These are phyloP conservation scores for Laetiporus sulphureus DNA, from an alignment of 1,284 basidiomycete species.

Conservation along the genomic window DNA sequence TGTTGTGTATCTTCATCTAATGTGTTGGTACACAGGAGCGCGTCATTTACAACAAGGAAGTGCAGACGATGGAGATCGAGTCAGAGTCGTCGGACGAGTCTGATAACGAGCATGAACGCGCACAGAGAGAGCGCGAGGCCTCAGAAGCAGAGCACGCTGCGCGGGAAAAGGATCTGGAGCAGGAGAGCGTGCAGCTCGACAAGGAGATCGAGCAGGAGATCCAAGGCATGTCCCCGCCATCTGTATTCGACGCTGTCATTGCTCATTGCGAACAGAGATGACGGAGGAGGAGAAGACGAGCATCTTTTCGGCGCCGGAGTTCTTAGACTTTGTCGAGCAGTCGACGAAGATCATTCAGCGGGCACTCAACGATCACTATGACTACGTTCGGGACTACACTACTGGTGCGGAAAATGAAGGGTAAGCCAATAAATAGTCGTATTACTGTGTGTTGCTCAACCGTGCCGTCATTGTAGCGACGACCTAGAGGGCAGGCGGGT, in stretches of 20 bases:
- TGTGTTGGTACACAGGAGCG: slow-evolving; percentile 46
- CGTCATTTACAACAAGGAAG: slow-evolving; percentile 92
- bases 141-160: slow-evolving; percentile 61
- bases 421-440: slow-evolving; percentile 41
- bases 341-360: slow-evolving; percentile 95
- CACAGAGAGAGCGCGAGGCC: slow-evolving; percentile 56
- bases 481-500: slow-evolving; percentile 85
- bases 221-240: slow-evolving; percentile 42
- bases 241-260: no score
- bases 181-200: slow-evolving; percentile 73
- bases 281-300: slow-evolving; percentile 78
- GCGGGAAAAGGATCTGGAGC: slow-evolving; percentile 75
- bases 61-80: slow-evolving; percentile 77
- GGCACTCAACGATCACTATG: slow-evolving; percentile 94
- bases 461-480: slow-evolving; percentile 58
- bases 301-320: slow-evolving; percentile 83
- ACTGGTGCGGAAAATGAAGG: slow-evolving; percentile 71
- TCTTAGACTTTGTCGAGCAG: slow-evolving; percentile 89
- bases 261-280: slow-evolving; percentile 60
- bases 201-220: slow-evolving; percentile 81
- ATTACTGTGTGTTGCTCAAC: no score
- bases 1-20: not conserved
- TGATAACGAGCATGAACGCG: slow-evolving; percentile 71
- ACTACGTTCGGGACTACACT: slow-evolving; percentile 95
- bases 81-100: slow-evolving; percentile 37